A percentile compares a stretch with the other conserved stretches of the same genome.
Evolutionary conservation across 768 basidiomycete species (phyloP).

Genomic region (Glaciozyma martinii): DNA sequence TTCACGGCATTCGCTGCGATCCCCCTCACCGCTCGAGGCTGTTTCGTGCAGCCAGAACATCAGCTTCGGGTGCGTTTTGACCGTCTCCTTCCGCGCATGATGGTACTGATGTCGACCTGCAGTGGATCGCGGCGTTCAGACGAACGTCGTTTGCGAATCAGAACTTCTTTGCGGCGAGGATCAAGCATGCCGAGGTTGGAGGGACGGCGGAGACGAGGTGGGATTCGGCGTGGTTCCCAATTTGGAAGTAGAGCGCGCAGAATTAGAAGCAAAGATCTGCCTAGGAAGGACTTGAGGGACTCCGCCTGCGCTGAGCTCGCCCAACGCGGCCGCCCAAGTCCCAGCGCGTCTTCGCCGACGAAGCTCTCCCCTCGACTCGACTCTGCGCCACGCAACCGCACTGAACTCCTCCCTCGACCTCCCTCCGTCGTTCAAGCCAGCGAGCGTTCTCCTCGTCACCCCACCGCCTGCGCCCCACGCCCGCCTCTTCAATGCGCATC

Average conservation of each 20-base stretch:
- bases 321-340: too few species aligned
- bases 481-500: conserved; percentile 46
- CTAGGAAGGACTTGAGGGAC: too few species aligned
- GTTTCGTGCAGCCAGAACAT: not conserved
- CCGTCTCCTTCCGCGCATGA: not conserved
- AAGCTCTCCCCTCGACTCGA: too few species aligned
- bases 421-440: too few species aligned
- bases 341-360: too few species aligned
- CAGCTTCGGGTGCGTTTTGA: not conserved
- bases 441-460: too few species aligned
- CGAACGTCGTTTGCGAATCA: not conserved
- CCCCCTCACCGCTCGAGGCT: not conserved
- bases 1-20: not conserved
- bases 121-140: not conserved
- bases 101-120: not conserved
- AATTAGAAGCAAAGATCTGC: too few species aligned
- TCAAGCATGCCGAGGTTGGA: not conserved
- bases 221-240: not conserved
- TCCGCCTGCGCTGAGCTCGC: too few species aligned
- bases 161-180: not conserved
- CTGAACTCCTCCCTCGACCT: too few species aligned
- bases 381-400: too few species aligned
- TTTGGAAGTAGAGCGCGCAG: not conserved
- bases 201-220: not conserved
- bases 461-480: too few species aligned